Evolutionary conservation across 257 asterid species (phyloP), one percentile per base, ranked within the genome.

Genomic region (Nemophila menziesii): DNA sequence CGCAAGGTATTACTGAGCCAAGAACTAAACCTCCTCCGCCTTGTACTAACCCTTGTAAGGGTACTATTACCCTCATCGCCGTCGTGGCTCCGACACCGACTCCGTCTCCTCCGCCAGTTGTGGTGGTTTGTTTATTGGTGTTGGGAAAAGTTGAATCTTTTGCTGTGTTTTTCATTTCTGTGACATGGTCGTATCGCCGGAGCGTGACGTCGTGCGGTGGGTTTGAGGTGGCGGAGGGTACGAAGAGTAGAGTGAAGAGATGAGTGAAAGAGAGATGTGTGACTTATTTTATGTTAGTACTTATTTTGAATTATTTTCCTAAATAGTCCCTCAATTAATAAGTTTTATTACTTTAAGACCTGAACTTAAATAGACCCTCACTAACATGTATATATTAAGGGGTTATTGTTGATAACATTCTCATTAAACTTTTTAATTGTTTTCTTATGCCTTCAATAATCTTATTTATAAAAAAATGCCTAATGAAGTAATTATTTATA

Each of bases 21-120:
- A 75, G 46, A 49, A 75, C 60, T 12, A 79, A 72, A 21, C 92
- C 92, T 5, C 86, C 92, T 21, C 82, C 63, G 58, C 92, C 85
- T 58, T 79, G 79, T 20, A 79, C 79, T 29, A 75, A 57, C 16
- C 82, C 86, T 51, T 75, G 86, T 56, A 75, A 65, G 65, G 89
- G 92, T n/a, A 79, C 92, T 39, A 79, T 72, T 17, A 79, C 77
- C 81, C 86, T 73, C 92, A 79, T 79, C 60, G 64, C 78, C 50
- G 73, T 60, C 61, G 75, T 61, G 11, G 20, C 45, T 29, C 63
- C 44, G n/a, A n/a, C n/a, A n/a, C n/a, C n/a, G n/a, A n/a, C n/a
- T n/a, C n/a, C n/a, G n/a, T n/a, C n/a, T 62, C 69, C 69, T 49
- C 69, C 74, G 41, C 63, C 55, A 11, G 58, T 20, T 48, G 47